phyloP scores from a whole-genome alignment of 805 yeast species.

The Sugiyamaella chiloensis region DNA sequence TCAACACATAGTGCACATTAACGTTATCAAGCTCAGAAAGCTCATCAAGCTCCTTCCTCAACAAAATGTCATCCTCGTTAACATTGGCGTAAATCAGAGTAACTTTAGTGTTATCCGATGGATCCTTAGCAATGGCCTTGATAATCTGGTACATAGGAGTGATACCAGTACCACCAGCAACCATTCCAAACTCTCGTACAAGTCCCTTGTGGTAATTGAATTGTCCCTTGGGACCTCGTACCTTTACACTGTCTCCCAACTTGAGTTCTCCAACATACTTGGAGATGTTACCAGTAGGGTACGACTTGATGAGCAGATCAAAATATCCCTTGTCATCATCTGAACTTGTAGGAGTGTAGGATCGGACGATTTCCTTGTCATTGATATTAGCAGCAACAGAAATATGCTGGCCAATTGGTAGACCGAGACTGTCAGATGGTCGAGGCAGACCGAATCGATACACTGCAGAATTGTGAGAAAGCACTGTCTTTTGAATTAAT shows the following conservation, averaged over 20 bases:
- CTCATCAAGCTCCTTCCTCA: conserved; percentile 73
- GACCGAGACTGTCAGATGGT: conserved; percentile 70
- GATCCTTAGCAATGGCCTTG: conserved; percentile 68
- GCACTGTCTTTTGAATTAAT: conserved; percentile 68
- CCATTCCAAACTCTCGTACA: conserved; percentile 74
- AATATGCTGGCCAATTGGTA: conserved; percentile 94
- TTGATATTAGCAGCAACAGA: conserved; percentile 72
- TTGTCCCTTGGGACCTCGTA: conserved; percentile 85
- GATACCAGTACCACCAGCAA: conserved; percentile 95
- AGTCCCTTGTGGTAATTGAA: conserved; percentile 78
- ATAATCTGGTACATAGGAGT: conserved; percentile 93
- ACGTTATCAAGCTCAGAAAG: conserved; percentile 56
- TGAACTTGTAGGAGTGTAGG: conserved; percentile 81
- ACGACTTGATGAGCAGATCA: conserved; percentile 79
- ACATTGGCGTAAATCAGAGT: conserved; percentile 78
- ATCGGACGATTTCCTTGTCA: conserved; percentile 79
- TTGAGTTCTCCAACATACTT: conserved; percentile 64
- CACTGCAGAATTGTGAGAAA: conserved; percentile 80
- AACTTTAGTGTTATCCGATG: conserved; percentile 73
- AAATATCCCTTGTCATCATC: conserved; percentile 65
- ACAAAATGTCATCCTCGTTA: conserved; percentile 70
- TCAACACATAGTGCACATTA: conserved; percentile 67
- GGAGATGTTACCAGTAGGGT: conserved; percentile 83
- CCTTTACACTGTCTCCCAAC: conserved; percentile 74
- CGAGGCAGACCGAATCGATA: conserved; percentile 80